Base-by-base conservation (phyloP, 352 stramenopile genomes). In the Phytophthora lateralis region DNA sequence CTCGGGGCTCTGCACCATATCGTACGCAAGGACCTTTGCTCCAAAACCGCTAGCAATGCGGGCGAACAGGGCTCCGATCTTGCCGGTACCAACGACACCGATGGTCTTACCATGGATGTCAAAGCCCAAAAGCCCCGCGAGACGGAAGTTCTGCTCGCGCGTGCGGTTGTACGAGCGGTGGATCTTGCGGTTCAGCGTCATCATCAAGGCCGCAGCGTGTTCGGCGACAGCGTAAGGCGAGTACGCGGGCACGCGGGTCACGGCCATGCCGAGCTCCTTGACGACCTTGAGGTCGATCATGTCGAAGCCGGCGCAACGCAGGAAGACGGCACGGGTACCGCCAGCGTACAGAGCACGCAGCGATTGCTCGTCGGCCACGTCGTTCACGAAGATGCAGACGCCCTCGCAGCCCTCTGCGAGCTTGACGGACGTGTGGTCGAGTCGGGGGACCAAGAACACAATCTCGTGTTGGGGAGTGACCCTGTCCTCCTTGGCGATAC, bases 321-420 rank as follows among this genome's bases (percentile, higher is more conserved):
- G 70, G 44, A 93, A 89, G 4, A 96, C 62, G 35, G 82, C 81
- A 35, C 75, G 73, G 8, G 85, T 88, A 27, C 81, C 78, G 30
- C 66, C 60, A 1, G 71, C 59, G 35, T 80, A 47, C 18, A 93
- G 60, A 3, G 43, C 74, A 51, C 82, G 77, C 6, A 96, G 71
- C 21, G 77, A 69, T 3, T 64, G 70, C 15, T 69, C 79, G 52
- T 94, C 73, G 4, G 86, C 85, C 6, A 75, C 76, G 63, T 97
- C 89, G 58, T 96, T 97, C 42, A 97, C 89, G 60, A 96, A 97
- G 50, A 94, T 88, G 34, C 86, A 78, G 24, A 90, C 81, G 38
- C 43, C 80, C 42, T 93, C 82, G 43, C 71, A 90, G 2, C 75
- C 72, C 8, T 79, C 59, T 0, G 85, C 81, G 30, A 93, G 69